Base-by-base conservation (phyloP, 148 eudicot genomes). In the Nepenthes gracilis region DNA sequence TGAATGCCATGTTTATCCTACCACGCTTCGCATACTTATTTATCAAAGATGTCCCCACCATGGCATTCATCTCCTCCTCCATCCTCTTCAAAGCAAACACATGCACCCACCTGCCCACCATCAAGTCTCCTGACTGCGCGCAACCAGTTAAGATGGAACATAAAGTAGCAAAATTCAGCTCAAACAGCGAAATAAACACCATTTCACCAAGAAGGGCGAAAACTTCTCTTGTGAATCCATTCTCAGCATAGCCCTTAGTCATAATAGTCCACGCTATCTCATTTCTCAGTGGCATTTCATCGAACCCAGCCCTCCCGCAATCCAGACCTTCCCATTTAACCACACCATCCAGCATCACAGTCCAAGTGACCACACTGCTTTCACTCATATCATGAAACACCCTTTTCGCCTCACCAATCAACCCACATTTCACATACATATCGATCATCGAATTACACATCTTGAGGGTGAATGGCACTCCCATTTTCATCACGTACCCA, bases 391-490 rank as follows among this genome's bases (percentile, higher is more conserved):
- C 72, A 12, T 59, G 65, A 63, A 75, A 79, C 40, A 79, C 33
- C 40, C 10, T 74, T 9, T 67, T 70, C 2, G 86, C 97, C 33
- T 76, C 83, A 43, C 55, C 63, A 64, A 83, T 78, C 54, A 53
- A 61, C 50, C 87, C 96, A 62, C 96, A 81, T 60, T 80, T 86
- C 14, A 69, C 79, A 66, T 83, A 89, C 90, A 89, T 81, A 70
- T 86, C 87, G 61, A 89, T 56, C 64, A 89, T 64, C 1, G 94
- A 88, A 65, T 89, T 86, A 37, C 73, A 70, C 74, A 57, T 69
- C 47, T 36, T 69, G 71, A 9, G 75, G 61, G 59, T 65, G 47
- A 55, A 78, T 9, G 70, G 65, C 47, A 61, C 48, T 57, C 66
- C 74, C 77, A 53, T 68, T 66, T 64, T 74, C 78, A 67, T 71